Evolutionary conservation across 1,139 yeast genomes (phyloP).

Genomic region (Keqinozyma sinolaborantium): DNA sequence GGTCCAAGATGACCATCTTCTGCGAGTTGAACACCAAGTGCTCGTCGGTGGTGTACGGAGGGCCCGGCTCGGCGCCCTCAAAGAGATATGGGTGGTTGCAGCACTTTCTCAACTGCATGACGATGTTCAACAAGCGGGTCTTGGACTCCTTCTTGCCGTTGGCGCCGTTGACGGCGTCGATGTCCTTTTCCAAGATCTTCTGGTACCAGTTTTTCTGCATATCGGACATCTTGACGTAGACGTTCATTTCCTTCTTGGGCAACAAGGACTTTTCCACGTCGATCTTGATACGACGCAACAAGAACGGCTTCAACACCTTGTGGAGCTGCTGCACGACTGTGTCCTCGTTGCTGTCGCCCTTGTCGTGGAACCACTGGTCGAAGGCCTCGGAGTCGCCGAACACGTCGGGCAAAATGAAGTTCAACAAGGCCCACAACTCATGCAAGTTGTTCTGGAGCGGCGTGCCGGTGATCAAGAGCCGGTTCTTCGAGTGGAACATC

Average conservation of each 20-base stretch:
- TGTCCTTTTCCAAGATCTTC: constrained; percentile 70
- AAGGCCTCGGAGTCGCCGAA: constrained; percentile 72
- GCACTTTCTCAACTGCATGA: constrained; percentile 80
- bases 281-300: constrained; percentile 70
- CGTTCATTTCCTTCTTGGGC: constrained; percentile 71
- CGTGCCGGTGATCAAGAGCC: constrained; percentile 75
- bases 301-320: constrained; percentile 76
- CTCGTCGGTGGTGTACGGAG: constrained; percentile 81
- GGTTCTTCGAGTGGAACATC: constrained; percentile 64
- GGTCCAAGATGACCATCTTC: constrained; percentile 70
- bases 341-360: constrained; percentile 23
- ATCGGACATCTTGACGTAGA: constrained; percentile 70
- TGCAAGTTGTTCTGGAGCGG: constrained; percentile 77
- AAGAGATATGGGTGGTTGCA: constrained; percentile 81
- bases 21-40: constrained; percentile 72
- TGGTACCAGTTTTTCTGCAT: constrained; percentile 80
- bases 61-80: constrained; percentile 88
- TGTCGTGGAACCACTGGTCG: constrained; percentile 64
- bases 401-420: constrained; percentile 73
- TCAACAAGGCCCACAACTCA: constrained; percentile 77
- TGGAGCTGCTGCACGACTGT: constrained; percentile 82
- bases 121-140: constrained; percentile 71
- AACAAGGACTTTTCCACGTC: constrained; percentile 76
- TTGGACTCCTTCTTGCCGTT: constrained; percentile 73
- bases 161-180: constrained; percentile 81